Percentiles rank a stretch among this genome's conserved stretches.
These are phyloP conservation scores for Suillus fuscotomentosus DNA, from an alignment of 768 basidiomycete genomes.

Conservation along the genomic window DNA sequence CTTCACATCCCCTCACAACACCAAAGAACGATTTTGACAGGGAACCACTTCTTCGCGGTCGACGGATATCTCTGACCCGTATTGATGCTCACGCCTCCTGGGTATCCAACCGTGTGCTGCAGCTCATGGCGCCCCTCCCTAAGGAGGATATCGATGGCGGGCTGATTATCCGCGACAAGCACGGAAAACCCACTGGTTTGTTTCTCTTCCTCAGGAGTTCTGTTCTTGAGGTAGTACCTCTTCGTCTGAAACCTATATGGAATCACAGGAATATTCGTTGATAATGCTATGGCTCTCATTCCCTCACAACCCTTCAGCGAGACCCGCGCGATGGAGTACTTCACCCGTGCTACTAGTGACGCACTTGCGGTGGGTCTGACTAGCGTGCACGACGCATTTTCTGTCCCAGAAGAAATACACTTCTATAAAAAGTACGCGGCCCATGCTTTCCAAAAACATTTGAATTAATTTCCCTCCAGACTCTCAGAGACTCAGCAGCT, in stretches of 20 bases:
- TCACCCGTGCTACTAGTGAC: conserved; percentile 61
- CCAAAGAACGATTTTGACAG: conserved; percentile 67
- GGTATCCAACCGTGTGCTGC: conserved; percentile 76
- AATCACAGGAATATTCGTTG: conserved; percentile 66
- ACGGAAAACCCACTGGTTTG: conserved; percentile 69
- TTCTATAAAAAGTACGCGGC: conserved; percentile 63
- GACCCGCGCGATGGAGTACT: conserved; percentile 54
- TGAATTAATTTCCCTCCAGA: conserved; percentile 36
- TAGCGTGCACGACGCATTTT: conserved; percentile 81
- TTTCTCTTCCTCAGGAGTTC: conserved; percentile 9
- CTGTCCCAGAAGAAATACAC: conserved; percentile 46
- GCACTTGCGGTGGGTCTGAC: conserved; percentile 82
- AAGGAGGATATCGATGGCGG: conserved; percentile 65
- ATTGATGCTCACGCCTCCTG: conserved; percentile 86
- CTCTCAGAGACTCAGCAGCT: conserved; percentile 66
- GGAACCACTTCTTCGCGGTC: conserved; percentile 63
- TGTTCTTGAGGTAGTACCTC: not conserved
- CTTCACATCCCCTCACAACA: not conserved
- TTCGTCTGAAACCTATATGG: not conserved
- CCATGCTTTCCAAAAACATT: not conserved
- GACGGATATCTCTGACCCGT: conserved; percentile 71
- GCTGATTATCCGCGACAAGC: conserved; percentile 58
- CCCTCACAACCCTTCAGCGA: conserved; percentile 63
- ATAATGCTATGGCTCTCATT: conserved; percentile 83
- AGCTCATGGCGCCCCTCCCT: conserved; percentile 61